These are phyloP conservation scores for Lactifluus volemus DNA, from an alignment of 768 basidiomycete genomes.

Conservation along the genomic window DNA sequence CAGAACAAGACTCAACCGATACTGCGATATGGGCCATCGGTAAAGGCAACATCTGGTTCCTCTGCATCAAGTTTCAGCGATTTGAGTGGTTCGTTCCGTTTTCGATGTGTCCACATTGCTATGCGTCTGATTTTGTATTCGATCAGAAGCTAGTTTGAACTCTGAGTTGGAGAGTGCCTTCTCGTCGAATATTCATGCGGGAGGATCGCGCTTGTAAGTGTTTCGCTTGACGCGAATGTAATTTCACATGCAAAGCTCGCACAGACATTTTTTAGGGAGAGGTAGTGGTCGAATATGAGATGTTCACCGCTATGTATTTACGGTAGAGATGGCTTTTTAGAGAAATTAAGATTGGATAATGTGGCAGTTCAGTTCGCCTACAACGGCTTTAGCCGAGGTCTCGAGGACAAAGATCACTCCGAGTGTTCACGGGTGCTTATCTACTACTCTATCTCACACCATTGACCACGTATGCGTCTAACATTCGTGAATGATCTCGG, in stretches of 20 bases:
- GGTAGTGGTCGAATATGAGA: slow-evolving; percentile 4
- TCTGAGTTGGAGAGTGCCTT: slow-evolving; percentile 77
- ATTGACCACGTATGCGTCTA: slow-evolving; percentile 43
- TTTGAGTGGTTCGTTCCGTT: slow-evolving; percentile 54
- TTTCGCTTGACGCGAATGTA: neutral
- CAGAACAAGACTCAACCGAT: slow-evolving; percentile 12
- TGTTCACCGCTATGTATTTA: neutral
- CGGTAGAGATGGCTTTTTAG: too few relatives aligned
- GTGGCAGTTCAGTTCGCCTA: too few relatives aligned
- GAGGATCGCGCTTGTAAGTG: slow-evolving; percentile 64
- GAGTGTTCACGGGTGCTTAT: neutral
- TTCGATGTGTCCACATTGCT: neutral
- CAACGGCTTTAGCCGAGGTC: neutral
- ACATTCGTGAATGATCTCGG: slow-evolving; percentile 67
- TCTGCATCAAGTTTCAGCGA: slow-evolving; percentile 82
- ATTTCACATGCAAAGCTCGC: slow-evolving; percentile 10
- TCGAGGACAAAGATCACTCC: neutral
- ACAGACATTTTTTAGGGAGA: slow-evolving; percentile 17
- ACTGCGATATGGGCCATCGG: slow-evolving; percentile 35
- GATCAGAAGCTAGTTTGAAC: slow-evolving; percentile 57
- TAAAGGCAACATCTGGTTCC: slow-evolving; percentile 40
- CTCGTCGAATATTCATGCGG: slow-evolving; percentile 62
- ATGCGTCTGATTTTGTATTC: neutral
- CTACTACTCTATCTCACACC: neutral
- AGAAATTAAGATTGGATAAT: too few relatives aligned